Conservation (phyloP, 495 filamentous ascomycete species). For the Annulohypoxylon stygium region DNA sequence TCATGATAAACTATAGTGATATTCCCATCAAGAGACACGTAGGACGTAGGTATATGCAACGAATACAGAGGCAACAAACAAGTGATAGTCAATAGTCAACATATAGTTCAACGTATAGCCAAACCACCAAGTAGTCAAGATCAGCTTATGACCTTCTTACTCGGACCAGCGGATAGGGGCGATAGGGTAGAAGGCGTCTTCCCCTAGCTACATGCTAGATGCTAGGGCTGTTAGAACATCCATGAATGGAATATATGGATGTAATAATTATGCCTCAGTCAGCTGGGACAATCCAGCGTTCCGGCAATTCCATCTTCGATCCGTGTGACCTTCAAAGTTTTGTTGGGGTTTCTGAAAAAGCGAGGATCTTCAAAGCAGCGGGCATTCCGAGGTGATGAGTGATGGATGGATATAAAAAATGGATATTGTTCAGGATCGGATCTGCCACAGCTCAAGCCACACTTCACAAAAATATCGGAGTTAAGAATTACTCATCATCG, state of each 20-base stretch:
- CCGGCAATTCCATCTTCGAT: slow-evolving; percentile 5
- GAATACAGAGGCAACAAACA: background rate
- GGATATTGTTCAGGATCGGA: background rate
- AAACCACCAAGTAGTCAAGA: slow-evolving; percentile 5
- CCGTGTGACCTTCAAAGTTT: slow-evolving; percentile 12
- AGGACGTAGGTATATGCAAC: slow-evolving; percentile 7
- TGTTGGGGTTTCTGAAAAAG: slow-evolving; percentile 6
- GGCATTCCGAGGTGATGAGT: too few relatives aligned
- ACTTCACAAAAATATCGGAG: background rate
- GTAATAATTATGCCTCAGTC: slow-evolving; percentile 27
- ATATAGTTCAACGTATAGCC: too few relatives aligned
- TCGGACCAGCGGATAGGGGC: slow-evolving; percentile 44
- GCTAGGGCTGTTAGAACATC: background rate
- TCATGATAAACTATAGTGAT: background rate
- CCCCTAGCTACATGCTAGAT: background rate
- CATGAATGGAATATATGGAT: slow-evolving; percentile 6
- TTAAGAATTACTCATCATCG: slow-evolving; percentile 33
- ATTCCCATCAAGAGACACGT: background rate
- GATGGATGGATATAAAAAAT: background rate
- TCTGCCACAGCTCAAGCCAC: slow-evolving; percentile 28
- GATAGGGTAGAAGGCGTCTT: slow-evolving; percentile 4
- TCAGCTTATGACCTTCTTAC: slow-evolving; percentile 16
- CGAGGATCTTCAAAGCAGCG: background rate
- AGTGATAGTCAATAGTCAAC: slow-evolving; percentile 14
- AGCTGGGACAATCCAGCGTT: slow-evolving; percentile 10